Percentiles rank a stretch among this genome's conserved stretches.
These are phyloP conservation scores for Talaromyces funiculosus DNA, from an alignment of 2,329 filamentous ascomycete genomes.

Conservation along the genomic window DNA sequence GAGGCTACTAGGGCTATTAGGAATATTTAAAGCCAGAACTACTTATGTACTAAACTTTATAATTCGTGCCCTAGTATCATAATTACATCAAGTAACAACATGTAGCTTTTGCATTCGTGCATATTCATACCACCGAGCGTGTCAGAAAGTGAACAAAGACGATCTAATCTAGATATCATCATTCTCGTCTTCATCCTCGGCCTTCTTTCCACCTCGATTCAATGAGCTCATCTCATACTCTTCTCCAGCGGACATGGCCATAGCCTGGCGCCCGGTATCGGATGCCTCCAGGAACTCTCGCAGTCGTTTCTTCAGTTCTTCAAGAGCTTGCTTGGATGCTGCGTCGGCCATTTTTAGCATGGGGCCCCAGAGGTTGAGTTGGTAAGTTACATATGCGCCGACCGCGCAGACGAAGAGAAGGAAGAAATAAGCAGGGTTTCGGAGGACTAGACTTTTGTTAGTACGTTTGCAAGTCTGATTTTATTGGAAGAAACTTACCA, in stretches of 20 bases:
- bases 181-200: conserved; percentile 22
- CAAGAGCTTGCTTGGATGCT: conserved; percentile 75
- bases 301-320: conserved; percentile 86
- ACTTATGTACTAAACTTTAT: conserved; percentile 13
- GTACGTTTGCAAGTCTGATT: neutral
- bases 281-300: conserved; percentile 83
- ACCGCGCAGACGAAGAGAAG: conserved; percentile 71
- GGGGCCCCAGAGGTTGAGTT: conserved; percentile 88
- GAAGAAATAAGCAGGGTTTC: conserved; percentile 89
- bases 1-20: neutral
- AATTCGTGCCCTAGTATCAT: conserved; percentile 2
- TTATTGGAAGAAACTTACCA: conserved; percentile 55
- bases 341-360: conserved; percentile 95
- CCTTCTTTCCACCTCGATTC: conserved; percentile 26
- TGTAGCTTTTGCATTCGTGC: neutral
- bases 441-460: conserved; percentile 60
- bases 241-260: conserved; percentile 63
- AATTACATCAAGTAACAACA: neutral
- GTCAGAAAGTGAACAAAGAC: no score
- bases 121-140: neutral
- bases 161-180: conserved; percentile 30
- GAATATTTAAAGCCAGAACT: neutral
- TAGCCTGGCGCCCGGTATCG: conserved; percentile 77
- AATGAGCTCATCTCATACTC: conserved; percentile 53
- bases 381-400: conserved; percentile 84